Conservation (phyloP, 148 eudicot species). For the Nyssa sinensis region DNA sequence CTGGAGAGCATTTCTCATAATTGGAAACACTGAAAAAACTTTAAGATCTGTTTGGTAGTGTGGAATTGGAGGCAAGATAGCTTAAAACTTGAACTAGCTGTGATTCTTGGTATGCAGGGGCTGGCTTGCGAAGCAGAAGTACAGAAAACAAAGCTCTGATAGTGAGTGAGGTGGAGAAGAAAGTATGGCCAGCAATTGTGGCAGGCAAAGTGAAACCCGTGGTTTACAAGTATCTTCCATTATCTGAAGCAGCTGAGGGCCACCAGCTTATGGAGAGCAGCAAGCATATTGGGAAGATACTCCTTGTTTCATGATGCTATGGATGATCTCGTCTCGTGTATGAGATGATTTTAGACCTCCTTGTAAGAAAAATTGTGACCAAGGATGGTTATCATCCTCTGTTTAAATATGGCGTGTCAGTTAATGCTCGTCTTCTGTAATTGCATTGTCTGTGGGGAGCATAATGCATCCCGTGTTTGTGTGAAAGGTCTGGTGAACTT, state of each 20-base stretch:
- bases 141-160: conserved; percentile 73
- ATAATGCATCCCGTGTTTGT: neutral
- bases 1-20: too few species aligned
- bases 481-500: neutral
- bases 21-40: too few species aligned
- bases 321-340: neutral
- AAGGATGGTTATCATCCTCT: neutral
- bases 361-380: neutral
- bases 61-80: too few species aligned
- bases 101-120: conserved; percentile 47
- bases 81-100: too few species aligned
- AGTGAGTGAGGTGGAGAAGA: conserved; percentile 85
- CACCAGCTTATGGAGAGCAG: conserved; percentile 83
- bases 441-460: neutral
- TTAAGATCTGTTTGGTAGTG: too few species aligned
- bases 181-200: conserved; percentile 88
- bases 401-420: neutral
- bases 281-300: conserved; percentile 84
- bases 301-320: conserved; percentile 46
- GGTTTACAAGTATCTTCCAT: conserved; percentile 48
- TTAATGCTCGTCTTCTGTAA: neutral
- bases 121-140: conserved; percentile 72
- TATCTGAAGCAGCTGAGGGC: conserved; percentile 75
- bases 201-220: conserved; percentile 72
- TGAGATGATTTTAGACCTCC: neutral